These are phyloP conservation scores for Ilex paraguariensis DNA, from an alignment of 305 asterid genomes.

Conservation along the genomic window DNA sequence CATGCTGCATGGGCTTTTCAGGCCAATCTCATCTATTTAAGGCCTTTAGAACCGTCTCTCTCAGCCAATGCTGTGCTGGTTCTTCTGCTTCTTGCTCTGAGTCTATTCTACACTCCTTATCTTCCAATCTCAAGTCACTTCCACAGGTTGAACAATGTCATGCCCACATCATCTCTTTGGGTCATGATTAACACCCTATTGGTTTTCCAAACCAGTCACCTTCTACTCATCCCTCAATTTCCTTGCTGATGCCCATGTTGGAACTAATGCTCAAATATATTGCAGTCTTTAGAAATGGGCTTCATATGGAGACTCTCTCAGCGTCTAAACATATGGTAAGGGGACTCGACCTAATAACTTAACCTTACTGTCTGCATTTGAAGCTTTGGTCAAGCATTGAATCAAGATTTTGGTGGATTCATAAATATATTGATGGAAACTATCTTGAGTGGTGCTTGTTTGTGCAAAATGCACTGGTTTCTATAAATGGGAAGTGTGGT, in stretches of 20 bases:
- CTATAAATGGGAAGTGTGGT: constrained; percentile 82
- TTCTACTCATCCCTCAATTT: constrained; percentile 42
- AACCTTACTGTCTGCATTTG: constrained; percentile 75
- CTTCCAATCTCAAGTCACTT: constrained; percentile 47
- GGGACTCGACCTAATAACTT: constrained; percentile 46
- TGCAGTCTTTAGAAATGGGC: constrained; percentile 43
- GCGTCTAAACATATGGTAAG: constrained; percentile 47
- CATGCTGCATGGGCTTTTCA: constrained; percentile 49
- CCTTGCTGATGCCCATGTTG: constrained; percentile 40
- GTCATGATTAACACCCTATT: constrained; percentile 41
- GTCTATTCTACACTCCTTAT: constrained; percentile 32
- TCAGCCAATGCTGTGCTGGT: constrained; percentile 38
- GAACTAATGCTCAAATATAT: constrained; percentile 34
- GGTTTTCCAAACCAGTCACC: constrained; percentile 56
- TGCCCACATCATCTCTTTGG: constrained; percentile 53
- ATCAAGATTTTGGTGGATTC: constrained; percentile 53
- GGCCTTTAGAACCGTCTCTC: constrained; percentile 50
- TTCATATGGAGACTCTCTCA: constrained; percentile 36
- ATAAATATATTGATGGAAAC: constrained; percentile 41
- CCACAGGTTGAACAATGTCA: constrained; percentile 68
- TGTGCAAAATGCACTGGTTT: constrained; percentile 78
- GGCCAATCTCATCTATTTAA: constrained; percentile 49
- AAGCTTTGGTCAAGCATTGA: constrained; percentile 68
- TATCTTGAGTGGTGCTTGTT: constrained; percentile 40
- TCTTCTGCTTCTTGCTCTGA: constrained; percentile 23